A percentile compares a stretch with the other conserved stretches of the same genome.
These are phyloP conservation scores for Neocucurbitaria cava DNA, from an alignment of 2,329 filamentous ascomycete species.

Conservation along the genomic window DNA sequence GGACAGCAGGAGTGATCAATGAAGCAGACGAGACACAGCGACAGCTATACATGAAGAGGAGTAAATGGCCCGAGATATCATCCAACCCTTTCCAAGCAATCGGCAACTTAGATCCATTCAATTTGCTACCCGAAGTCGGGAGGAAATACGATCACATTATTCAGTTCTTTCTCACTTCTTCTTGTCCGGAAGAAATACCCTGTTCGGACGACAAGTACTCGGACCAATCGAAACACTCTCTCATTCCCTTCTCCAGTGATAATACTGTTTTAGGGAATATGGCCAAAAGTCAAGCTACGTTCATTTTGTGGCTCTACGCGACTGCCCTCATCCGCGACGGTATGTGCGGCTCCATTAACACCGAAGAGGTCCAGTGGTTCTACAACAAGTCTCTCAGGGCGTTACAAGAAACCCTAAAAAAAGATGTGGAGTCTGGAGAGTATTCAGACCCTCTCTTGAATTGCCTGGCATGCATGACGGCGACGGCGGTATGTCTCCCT, in stretches of 20 bases:
- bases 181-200: constrained; percentile 28
- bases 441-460: constrained; percentile 23
- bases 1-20: background rate
- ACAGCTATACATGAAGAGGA: constrained; percentile 1
- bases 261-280: constrained; percentile 30
- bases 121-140: constrained; percentile 23
- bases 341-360: constrained; percentile 10
- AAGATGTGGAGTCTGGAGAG: constrained; percentile 11
- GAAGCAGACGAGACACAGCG: constrained; percentile 1
- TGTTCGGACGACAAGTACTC: constrained; percentile 30
- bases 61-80: background rate
- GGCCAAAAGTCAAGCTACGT: constrained; percentile 24
- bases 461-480: constrained; percentile 25
- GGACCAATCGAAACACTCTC: constrained; percentile 11
- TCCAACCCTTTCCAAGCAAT: constrained; percentile 4
- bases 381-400: constrained; percentile 22
- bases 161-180: constrained; percentile 23
- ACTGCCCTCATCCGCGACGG: constrained; percentile 27
- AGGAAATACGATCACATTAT: constrained; percentile 33
- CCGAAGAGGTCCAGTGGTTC: constrained; percentile 22
- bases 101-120: constrained; percentile 25
- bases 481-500: constrained; percentile 23
- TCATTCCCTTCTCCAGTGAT: constrained; percentile 15
- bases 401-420: constrained; percentile 21
- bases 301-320: constrained; percentile 28